Evolutionary conservation across 2,329 filamentous ascomycete genomes (phyloP).

Genomic region (Fusarium armeniacum): DNA sequence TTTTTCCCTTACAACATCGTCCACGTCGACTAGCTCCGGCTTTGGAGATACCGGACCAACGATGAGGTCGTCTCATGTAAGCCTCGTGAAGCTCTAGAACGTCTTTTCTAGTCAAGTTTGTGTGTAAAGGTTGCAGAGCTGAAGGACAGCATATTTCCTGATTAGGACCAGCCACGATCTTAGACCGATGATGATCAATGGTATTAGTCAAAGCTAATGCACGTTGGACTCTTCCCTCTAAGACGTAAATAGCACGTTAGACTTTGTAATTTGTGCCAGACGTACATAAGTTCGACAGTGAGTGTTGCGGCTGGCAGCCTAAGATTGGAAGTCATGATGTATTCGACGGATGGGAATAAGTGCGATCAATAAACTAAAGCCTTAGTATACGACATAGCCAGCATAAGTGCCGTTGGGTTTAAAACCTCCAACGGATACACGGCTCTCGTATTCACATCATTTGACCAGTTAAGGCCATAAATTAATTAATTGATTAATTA

Average conservation of each 20-base stretch:
- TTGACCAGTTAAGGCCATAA: neutral
- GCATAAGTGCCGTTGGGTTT: neutral
- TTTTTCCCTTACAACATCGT: conserved; percentile 26
- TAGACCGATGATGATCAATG: neutral
- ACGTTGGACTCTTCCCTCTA: conserved; percentile 6
- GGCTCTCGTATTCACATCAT: neutral
- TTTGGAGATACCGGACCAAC: neutral
- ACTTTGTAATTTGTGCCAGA: conserved; percentile 30
- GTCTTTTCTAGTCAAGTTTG: neutral
- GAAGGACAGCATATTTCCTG: conserved; percentile 14
- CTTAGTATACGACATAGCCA: conserved; percentile 3
- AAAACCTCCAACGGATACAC: neutral
- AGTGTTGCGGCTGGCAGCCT: neutral
- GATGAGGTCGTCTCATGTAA: conserved; percentile 13
- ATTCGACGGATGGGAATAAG: conserved; percentile 16
- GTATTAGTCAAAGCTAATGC: conserved; percentile 22
- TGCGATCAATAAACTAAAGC: neutral
- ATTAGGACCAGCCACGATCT: conserved; percentile 21
- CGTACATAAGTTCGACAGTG: conserved; percentile 23
- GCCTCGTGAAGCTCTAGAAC: conserved; percentile 14
- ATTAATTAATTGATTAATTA: neutral
- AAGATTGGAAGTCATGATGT: conserved; percentile 23
- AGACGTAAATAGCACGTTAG: conserved; percentile 24
- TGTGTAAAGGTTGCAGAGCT: conserved; percentile 9
- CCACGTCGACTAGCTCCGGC: neutral